These are phyloP conservation scores for Cnidoscolus chayamansa DNA, from an alignment of 441 rosid genomes.

Conservation along the genomic window DNA sequence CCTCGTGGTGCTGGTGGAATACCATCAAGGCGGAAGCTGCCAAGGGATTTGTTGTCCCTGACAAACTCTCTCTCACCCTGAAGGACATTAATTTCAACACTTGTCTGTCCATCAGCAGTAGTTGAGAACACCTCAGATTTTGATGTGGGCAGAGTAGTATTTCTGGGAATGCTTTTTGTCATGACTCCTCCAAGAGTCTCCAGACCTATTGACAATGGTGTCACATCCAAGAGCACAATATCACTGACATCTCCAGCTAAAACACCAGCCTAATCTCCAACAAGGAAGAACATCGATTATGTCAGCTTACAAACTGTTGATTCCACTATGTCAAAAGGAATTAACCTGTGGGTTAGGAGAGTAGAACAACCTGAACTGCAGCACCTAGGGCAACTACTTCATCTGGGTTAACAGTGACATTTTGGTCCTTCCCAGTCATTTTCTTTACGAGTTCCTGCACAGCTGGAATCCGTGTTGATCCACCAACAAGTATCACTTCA, in stretches of 20 bases:
- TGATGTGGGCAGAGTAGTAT: conserved; percentile 86
- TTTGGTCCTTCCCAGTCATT: conserved; percentile 85
- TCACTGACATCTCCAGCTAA: conserved; percentile 91
- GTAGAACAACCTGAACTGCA: conserved; percentile 76
- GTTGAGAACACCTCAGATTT: conserved; percentile 96
- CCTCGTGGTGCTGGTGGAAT: conserved; percentile 96
- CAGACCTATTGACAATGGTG: conserved; percentile 79
- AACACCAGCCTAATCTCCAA: conserved; percentile 73
- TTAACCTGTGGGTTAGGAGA: neutral
- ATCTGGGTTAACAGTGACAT: conserved; percentile 89
- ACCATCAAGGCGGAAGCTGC: conserved; percentile 91
- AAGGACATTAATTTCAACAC: conserved; percentile 90
- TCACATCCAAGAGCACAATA: conserved; percentile 83
- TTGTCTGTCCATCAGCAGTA: conserved; percentile 94
- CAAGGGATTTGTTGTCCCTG: conserved; percentile 89
- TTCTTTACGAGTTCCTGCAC: conserved; percentile 85
- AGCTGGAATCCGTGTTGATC: conserved; percentile 93
- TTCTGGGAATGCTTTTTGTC: conserved; percentile 88
- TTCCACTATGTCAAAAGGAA: neutral
- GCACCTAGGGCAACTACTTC: conserved; percentile 87
- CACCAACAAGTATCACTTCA: conserved; percentile 97
- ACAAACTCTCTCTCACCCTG: conserved; percentile 98
- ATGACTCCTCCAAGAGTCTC: conserved; percentile 98
- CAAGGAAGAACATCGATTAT: neutral
- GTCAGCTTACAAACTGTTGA: neutral